Evolutionary conservation across 2,329 filamentous ascomycete genomes (phyloP).

Genomic region (Pseudogymnoascus sp.): DNA sequence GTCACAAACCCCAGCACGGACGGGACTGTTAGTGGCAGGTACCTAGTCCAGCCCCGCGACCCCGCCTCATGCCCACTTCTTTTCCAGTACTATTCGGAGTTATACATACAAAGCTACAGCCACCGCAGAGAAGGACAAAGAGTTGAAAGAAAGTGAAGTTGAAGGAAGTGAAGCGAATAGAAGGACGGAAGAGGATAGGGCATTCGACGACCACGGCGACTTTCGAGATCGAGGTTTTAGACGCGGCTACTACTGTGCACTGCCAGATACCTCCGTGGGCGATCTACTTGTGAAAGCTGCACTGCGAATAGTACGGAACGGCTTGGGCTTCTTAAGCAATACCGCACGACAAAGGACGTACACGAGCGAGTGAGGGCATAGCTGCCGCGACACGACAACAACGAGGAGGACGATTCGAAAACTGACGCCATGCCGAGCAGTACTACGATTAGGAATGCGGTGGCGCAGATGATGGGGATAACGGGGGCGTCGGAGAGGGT

Average conservation of each 20-base stretch:
- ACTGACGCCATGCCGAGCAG: conserved; percentile 25
- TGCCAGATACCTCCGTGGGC: neutral
- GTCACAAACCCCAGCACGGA: neutral
- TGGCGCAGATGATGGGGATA: conserved; percentile 26
- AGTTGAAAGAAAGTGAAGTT: neutral
- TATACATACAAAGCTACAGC: neutral
- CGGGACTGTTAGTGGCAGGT: conserved; percentile 4
- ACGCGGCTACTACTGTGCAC: neutral
- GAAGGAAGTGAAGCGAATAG: neutral
- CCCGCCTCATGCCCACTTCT: conserved; percentile 7
- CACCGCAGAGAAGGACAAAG: neutral
- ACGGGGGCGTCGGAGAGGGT: conserved; percentile 27
- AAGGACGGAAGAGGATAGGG: neutral
- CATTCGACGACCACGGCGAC: neutral
- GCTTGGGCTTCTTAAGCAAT: neutral
- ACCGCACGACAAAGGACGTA: neutral
- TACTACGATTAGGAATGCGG: conserved; percentile 18
- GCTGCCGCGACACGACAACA: neutral
- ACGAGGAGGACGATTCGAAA: neutral
- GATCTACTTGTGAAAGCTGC: neutral
- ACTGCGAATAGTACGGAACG: neutral
- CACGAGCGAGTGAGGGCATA: neutral
- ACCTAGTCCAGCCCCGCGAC: conserved; percentile 1
- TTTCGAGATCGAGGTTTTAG: neutral
- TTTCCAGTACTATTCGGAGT: neutral